Evolutionary conservation across 2,329 filamentous ascomycete genomes (phyloP), one percentile per base, ranked within the genome.

Genomic region (Rutstroemia sp.): DNA sequence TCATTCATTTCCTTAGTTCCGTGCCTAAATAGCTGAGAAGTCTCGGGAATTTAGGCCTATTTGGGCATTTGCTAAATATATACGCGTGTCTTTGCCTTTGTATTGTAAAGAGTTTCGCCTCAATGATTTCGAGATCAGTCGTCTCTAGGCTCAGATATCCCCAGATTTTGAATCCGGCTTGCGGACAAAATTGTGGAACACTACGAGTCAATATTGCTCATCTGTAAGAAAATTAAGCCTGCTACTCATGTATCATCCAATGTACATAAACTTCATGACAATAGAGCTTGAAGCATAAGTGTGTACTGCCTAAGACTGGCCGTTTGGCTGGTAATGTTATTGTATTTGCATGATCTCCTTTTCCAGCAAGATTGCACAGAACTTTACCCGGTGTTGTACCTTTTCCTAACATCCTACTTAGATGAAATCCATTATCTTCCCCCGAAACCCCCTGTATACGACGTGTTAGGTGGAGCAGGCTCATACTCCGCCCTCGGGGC

Each of bases 391-490:
- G 23, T 4, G 23, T 37, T 37, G 44, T 50, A 49, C 16, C 39
- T n/a, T 19, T 12, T 34, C 38, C 66, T 63, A 61, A 61, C 61
- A 58, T 52, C 42, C 23, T 16, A 52, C 56, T 51, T 74, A 92
- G 92, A 97, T 76, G 90, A 96, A 59, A 97, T 97, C 66, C 88
- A 96, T 65, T 95, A 90, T 67, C 77, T 82, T 34, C 85, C 86
- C 3, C 83, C 87, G 44, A 84, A 75, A 56, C 80, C 86, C 4
- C 78, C 86, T 12, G 86, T 87, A 41, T 82, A 80, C 65, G 80
- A 92, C 67, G 80, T 96, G 19, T 77, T 94, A n/a, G 94, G 94
- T 52, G 94, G 94, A 23, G 94, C 88, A 27, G 94, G 92, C 25
- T 82, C 91, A 2, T 97, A 89, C 71, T 86, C 88, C 8, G 90